A percentile compares a stretch with the other conserved stretches of the same genome.
Evolutionary conservation across 306 rosid genomes (phyloP).

Genomic region (Pyrus pyrifolia): DNA sequence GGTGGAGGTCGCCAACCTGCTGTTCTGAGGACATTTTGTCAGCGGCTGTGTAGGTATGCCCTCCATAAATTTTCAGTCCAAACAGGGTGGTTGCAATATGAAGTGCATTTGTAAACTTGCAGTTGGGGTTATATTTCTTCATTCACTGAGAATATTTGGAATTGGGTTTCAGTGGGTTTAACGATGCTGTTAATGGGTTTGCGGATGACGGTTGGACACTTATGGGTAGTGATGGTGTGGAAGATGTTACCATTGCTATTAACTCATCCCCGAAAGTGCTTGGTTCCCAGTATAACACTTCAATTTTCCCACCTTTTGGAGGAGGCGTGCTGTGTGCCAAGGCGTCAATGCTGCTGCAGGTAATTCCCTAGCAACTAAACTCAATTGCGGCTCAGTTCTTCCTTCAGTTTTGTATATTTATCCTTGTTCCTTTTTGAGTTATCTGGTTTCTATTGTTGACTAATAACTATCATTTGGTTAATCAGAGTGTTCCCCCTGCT

Average conservation of each 20-base stretch:
- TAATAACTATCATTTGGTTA: neutral
- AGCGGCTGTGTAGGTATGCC: slow-evolving; percentile 74
- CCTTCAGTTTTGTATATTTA: neutral
- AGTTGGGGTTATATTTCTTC: neutral
- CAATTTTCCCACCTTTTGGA: slow-evolving; percentile 67
- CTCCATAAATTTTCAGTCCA: neutral
- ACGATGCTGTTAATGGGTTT: slow-evolving; percentile 95
- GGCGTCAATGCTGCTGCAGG: slow-evolving; percentile 98
- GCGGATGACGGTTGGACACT: slow-evolving; percentile 90
- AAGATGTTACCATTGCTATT: slow-evolving; percentile 80
- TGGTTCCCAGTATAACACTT: slow-evolving; percentile 55
- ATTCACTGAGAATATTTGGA: neutral
- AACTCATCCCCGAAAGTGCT: slow-evolving; percentile 64
- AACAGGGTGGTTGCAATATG: neutral
- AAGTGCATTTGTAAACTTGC: neutral
- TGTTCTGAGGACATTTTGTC: slow-evolving; percentile 87
- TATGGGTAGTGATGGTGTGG: slow-evolving; percentile 74
- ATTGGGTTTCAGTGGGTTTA: slow-evolving; percentile 60
- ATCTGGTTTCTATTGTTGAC: neutral
- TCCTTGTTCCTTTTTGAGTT: neutral
- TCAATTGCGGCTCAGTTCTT: neutral
- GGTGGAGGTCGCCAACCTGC: slow-evolving; percentile 98
- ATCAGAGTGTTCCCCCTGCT: slow-evolving; percentile 94
- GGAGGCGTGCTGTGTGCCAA: slow-evolving; percentile 94
- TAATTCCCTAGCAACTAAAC: slow-evolving; percentile 7